A percentile compares a stretch with the other conserved stretches of the same genome.
Conservation (phyloP, 129 eudicot species). For the Chrysanthemum seticuspe region DNA sequence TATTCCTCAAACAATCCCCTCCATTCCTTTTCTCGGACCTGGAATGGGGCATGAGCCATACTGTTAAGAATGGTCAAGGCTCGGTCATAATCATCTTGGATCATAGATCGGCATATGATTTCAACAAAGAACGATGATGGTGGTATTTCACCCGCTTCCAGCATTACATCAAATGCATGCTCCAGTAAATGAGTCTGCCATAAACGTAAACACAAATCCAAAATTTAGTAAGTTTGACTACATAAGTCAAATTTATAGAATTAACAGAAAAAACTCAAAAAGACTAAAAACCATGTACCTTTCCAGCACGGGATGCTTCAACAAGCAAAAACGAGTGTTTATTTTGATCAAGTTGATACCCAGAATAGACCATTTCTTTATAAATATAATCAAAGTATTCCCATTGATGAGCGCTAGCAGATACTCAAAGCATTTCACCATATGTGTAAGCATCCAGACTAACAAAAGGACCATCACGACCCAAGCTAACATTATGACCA, state of each 20-base stretch:
- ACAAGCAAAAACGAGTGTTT: conserved; percentile 56
- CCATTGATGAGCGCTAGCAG: conserved; percentile 86
- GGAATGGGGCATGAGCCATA: conserved; percentile 82
- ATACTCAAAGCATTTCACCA: conserved; percentile 73
- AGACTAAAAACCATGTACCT: conserved; percentile 43
- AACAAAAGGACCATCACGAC: conserved; percentile 38
- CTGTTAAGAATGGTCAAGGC: conserved; percentile 58
- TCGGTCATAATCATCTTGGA: conserved; percentile 48
- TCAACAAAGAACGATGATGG: conserved; percentile 60
- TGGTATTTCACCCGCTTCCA: conserved; percentile 89
- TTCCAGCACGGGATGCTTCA: conserved; percentile 88
- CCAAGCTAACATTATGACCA: conserved; percentile 28
- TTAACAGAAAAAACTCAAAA: background rate
- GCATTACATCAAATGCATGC: conserved; percentile 77
- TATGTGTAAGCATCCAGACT: conserved; percentile 39
- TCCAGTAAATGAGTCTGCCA: conserved; percentile 78
- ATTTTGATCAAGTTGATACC: conserved; percentile 71
- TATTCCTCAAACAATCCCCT: conserved; percentile 56
- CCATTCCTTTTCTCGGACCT: conserved; percentile 70
- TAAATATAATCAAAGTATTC: conserved; percentile 90
- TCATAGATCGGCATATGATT: conserved; percentile 60
- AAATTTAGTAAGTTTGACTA: background rate
- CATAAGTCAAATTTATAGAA: background rate
- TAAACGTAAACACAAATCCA: conserved; percentile 13
- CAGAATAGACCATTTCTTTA: conserved; percentile 77